Conservation (phyloP, 768 basidiomycete genomes). For the Chalciporus chontae region DNA sequence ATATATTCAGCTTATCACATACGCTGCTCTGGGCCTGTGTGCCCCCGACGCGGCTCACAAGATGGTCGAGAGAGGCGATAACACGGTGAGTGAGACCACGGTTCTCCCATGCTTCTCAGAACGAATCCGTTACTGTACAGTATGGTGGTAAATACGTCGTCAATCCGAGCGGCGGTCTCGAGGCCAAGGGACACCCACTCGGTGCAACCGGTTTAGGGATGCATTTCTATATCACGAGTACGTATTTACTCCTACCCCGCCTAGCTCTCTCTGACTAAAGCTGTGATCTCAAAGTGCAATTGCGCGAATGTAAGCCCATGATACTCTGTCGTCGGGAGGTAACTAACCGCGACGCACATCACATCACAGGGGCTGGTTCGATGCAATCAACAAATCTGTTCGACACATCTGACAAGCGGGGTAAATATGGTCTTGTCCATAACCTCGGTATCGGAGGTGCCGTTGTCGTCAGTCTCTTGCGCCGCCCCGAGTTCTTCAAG, state of each 20-base stretch:
- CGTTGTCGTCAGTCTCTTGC: conserved; percentile 70
- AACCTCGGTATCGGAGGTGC: conserved; percentile 84
- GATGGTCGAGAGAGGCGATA: conserved; percentile 71
- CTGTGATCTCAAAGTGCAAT: conserved; percentile 51
- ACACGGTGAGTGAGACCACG: conserved; percentile 52
- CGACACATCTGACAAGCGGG: conserved; percentile 55
- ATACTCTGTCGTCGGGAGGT: not conserved
- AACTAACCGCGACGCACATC: too few relatives aligned
- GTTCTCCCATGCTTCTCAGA: not conserved
- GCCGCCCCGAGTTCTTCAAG: conserved; percentile 74
- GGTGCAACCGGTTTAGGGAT: conserved; percentile 82
- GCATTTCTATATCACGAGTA: conserved; percentile 85
- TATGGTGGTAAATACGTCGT: conserved; percentile 84
- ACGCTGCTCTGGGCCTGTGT: conserved; percentile 77
- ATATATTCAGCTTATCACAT: conserved; percentile 62
- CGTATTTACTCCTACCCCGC: conserved; percentile 19
- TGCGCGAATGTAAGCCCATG: conserved; percentile 55
- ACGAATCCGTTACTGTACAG: conserved; percentile 30
- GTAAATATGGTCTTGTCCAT: conserved; percentile 79
- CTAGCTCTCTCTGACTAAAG: not conserved
- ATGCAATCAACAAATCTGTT: conserved; percentile 80
- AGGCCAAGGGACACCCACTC: conserved; percentile 86
- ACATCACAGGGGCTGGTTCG: conserved; percentile 78
- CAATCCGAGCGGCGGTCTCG: conserved; percentile 82
- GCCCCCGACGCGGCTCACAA: conserved; percentile 63